Base-by-base conservation (phyloP, 768 basidiomycete genomes). In the Boletus rufocinnamomeus region DNA sequence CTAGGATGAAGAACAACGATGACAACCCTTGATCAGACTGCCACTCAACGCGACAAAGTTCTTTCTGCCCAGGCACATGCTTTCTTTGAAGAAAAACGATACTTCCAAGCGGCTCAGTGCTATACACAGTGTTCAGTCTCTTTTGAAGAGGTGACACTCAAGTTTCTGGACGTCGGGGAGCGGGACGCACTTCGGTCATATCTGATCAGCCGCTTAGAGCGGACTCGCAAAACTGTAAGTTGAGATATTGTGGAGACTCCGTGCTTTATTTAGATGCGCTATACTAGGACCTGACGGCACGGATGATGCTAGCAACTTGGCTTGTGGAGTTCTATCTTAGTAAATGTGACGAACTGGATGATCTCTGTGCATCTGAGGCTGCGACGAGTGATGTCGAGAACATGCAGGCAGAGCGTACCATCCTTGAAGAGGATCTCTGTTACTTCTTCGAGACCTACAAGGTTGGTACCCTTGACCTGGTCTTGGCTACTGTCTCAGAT, bases 221-320 rank as follows among this genome's bases (percentile, higher is more conserved):
- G 93, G 41, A 88, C 93, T 32, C 83, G 85, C 56, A 95, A 91
- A 75, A 83, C 81, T 49, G 96, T 95, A 57, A 63, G 88, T 57
- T n/a, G 37, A 21, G 8, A 43, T 25, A 14, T 43, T 27, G 48
- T 47, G 16, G 38, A 13, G 19, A 49, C 41, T 10, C 9, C 41
- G 5, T 55, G 19, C 23, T 50, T 38, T 34, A 16, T 48, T 52
- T 40, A 58, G 25, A 47, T n/a, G 25, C 27, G 17, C 13, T 13
- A 32, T 32, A 44, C 38, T 56, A 98, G 95, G 94, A 97, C 66
- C 64, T 90, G 40, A 95, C 93, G 0, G 95, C 98, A 71, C 83
- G 97, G 41, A 95, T 95, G 89, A 94, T 98, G 87, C 77, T 99
- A 21, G 95, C 97, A 19, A 98, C 95, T 0, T 99, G 97, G 97